Base-by-base conservation (phyloP, 2,329 filamentous ascomycete species). In the Exophiala oligosperma region DNA sequence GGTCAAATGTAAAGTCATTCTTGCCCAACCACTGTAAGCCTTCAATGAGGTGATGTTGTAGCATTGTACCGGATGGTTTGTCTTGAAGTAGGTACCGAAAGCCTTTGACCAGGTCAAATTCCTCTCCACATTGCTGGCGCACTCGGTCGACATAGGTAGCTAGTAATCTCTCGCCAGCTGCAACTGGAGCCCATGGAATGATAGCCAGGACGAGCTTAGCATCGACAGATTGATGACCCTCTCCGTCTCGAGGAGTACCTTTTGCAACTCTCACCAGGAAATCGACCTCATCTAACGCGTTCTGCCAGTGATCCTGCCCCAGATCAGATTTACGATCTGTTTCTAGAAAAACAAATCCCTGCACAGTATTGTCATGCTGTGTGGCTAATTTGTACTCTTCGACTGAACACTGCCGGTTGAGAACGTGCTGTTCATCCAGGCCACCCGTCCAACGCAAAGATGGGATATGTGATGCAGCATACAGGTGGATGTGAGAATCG, bases 401-500 rank as follows among this genome's bases (percentile, higher is more conserved):
- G 49, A 90, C 69, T 1, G 87, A 87, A 72, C 86, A 84, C 64
- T 86, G 84, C 51, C 81, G 81, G 50, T 83, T 79, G 51, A 95
- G 79, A 3, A 84, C 79, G 68, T 81, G 74, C 48, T 79, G 76
- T 4, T 84, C 76, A 2, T 73, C 81, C 75, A 84, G 84, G n/a
- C 54, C 59, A 12, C 50, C 37, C 12, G 65, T 61, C 92, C 91
- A 96, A 57, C 83, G 76, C 62, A 95, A 83, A 40, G 83, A 82
- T 54, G 80, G 70, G 52, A 89, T 70, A 67, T 93, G 89, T 53
- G 83, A 81, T 47, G 78, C 74, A 46, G 91, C 89, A 79, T 86
- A 96, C 69, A 97, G 85, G 77, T 97, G 92, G 74, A 97, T 88
- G 79, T 97, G 93, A 40, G 91, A 88, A 78, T 97, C 92, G 73